Base-by-base conservation (phyloP, 2,329 filamentous ascomycete genomes). In the Dothiorella sarmentorum region DNA sequence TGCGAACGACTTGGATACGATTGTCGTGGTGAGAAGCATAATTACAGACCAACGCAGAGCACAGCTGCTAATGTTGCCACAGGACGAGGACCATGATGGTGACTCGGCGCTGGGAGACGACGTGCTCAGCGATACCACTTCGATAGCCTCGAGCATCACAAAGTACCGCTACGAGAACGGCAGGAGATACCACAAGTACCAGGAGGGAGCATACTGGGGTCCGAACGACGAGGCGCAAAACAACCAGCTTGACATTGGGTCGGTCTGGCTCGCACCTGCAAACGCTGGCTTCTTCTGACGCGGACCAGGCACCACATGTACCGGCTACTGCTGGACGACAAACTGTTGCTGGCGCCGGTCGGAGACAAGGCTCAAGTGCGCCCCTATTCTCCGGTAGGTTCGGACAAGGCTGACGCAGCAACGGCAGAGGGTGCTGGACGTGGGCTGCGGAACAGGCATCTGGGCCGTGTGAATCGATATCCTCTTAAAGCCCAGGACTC, bases 191-290 rank as follows among this genome's bases (percentile, higher is more conserved):
- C 29, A 47, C 18, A 42, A 33, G 5, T 57, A 35, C 55, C 18
- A 31, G 17, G 56, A 52, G 18, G 38, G 47, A 13, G 33, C 47
- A n/a, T 45, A 64, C 37, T 42, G 35, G 67, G 73, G 73, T 4
- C 75, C 75, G 3, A 78, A 78, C 60, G 75, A 78, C 57, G 74
- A 78, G 58, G 63, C 64, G 11, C 73, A 74, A 33, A 72, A 75
- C 56, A 71, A 79, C 63, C 69, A 74, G 20, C 70, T 76, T 56
- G 76, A 78, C 63, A 72, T 80, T 51, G 75, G 75, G 11, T 43
- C 18, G 24, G 40, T 6, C 20, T 10, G 7, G 40, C 4, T 4
- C 4, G 3, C 13, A 31, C 29, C 22, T 20, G 20, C 17, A 7
- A 20, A 13, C 11, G 20, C 3, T 20, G 22, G 9, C 18, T 20